Evolutionary conservation across 495 filamentous ascomycete species (phyloP), one percentile per base, ranked within the genome.

Genomic region (Hapsidospora chrysogenum): DNA sequence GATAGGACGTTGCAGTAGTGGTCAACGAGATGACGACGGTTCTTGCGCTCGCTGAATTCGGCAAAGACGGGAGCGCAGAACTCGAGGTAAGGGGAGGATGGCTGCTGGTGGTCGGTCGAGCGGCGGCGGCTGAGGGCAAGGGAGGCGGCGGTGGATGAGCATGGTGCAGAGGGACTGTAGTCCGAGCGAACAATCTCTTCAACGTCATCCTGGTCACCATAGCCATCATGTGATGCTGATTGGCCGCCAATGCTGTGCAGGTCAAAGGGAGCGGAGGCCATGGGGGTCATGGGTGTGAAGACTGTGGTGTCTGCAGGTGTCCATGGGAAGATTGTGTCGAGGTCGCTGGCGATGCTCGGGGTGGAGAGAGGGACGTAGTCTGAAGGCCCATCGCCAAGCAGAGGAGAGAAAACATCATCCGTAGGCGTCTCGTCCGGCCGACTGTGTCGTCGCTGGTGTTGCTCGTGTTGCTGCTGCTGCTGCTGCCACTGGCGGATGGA

Each of bases 1-100:
- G 69, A 73, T 26, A 75, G 41, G 17, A 74, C 66, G 40, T 71
- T 72, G 54, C 70, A 72, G 43, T 75, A 75, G 49, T 76, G 70
- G 43, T 74, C 67, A 17, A 76, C 54, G 18, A 75, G 49, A 15
- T 57, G 64, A 26, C 72, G 56, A 20, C 68, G 61, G 41, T 70
- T 72, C 21, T 57, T 61, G 21, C 56, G 63, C 15, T 60, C 53
- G 19, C 65, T 60, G 48, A 73, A 72, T 39, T 76, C 70, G 14
- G 57, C 56, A 38, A 70, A 74, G 10, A 50, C 47, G 3, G 71
- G 68, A 7, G 65, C 38, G 29, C 45, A 48, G 37, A 74, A 71
- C 27, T 72, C 68, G 5, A 62, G 43, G 1, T 60, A 49, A 1
- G 66, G 65, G 2, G 66, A 66, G 1, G 37, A 50, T n/a, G n/a